Conservation (phyloP, 1,284 basidiomycete species). For the Pseudozyma flocculosa region DNA sequence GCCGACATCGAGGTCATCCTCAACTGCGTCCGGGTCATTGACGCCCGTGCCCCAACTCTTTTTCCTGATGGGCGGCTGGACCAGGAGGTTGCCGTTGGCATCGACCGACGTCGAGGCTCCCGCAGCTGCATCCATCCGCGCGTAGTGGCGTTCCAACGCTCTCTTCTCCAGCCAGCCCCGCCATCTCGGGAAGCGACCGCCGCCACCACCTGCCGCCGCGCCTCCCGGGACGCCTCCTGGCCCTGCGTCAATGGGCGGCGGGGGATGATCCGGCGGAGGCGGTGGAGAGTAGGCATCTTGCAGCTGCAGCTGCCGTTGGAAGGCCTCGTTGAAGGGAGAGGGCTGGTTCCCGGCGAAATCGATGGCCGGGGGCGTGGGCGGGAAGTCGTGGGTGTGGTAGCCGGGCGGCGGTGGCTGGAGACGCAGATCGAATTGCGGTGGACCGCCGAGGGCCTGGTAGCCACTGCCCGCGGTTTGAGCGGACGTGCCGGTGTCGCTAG, state of each 20-base stretch:
- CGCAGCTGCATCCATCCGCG: slow-evolving; percentile 15
- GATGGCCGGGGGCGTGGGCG: slow-evolving; percentile 31
- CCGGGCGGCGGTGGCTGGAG: slow-evolving; percentile 10
- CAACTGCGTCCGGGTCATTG: slow-evolving; percentile 26
- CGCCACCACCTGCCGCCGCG: slow-evolving; percentile 7
- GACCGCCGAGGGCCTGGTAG: too few relatives aligned
- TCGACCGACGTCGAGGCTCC: neutral
- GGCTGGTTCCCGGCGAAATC: neutral
- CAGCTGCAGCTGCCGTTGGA: neutral
- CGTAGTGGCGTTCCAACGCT: slow-evolving; percentile 36
- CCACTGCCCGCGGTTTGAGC: neutral
- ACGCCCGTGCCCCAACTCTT: slow-evolving; percentile 39
- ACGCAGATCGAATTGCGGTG: neutral
- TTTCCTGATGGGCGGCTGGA: slow-evolving; percentile 13
- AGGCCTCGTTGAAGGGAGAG: neutral
- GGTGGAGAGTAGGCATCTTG: neutral
- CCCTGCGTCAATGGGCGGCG: neutral
- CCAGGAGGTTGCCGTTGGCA: neutral
- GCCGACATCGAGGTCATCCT: neutral
- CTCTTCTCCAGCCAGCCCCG: slow-evolving; percentile 38
- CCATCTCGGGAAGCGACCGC: slow-evolving; percentile 35
- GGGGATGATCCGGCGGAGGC: neutral
- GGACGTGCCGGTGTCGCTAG: too few relatives aligned
- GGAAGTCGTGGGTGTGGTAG: slow-evolving; percentile 28
- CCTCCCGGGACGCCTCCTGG: neutral